Conservation (phyloP, 2,329 filamentous ascomycete genomes). For the Neofusicoccum sp. region DNA sequence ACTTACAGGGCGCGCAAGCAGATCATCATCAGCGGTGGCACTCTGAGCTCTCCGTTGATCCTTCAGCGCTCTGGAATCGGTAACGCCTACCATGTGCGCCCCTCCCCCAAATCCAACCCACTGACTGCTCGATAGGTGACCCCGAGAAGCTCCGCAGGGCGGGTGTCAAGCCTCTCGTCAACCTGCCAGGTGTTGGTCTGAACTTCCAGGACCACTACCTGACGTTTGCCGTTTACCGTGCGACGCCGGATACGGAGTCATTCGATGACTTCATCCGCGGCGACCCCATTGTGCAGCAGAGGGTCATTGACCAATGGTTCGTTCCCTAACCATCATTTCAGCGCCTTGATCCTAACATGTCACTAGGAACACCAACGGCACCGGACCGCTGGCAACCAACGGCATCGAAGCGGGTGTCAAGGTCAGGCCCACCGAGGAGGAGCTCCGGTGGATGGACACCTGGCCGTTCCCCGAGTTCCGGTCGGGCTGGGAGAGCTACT, state of each 20-base stretch:
- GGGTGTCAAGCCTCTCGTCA: constrained; percentile 69
- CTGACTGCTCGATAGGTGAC: constrained; percentile 50
- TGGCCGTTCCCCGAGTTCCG: constrained; percentile 78
- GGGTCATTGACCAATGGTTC: constrained; percentile 73
- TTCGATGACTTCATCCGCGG: constrained; percentile 82
- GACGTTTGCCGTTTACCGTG: constrained; percentile 70
- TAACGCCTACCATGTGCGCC: constrained; percentile 24
- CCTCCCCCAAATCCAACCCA: neutral
- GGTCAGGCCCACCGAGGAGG: constrained; percentile 69
- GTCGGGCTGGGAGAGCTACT: constrained; percentile 78
- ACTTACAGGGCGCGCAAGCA: constrained; percentile 72
- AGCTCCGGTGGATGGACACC: constrained; percentile 67
- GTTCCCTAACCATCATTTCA: neutral
- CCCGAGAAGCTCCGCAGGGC: constrained; percentile 69
- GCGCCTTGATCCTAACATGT: neutral
- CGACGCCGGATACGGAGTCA: constrained; percentile 73
- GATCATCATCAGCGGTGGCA: constrained; percentile 73
- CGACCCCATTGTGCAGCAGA: constrained; percentile 71
- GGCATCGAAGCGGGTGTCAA: constrained; percentile 82
- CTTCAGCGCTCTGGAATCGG: constrained; percentile 74
- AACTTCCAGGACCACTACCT: constrained; percentile 71
- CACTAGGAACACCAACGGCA: constrained; percentile 66
- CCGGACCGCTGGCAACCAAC: constrained; percentile 75
- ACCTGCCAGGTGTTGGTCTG: constrained; percentile 72
- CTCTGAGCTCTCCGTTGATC: constrained; percentile 72